Percentiles rank a stretch among this genome's conserved stretches.
These are phyloP conservation scores for Phtheirospermum japonicum DNA, from an alignment of 257 asterid genomes.

Conservation along the genomic window DNA sequence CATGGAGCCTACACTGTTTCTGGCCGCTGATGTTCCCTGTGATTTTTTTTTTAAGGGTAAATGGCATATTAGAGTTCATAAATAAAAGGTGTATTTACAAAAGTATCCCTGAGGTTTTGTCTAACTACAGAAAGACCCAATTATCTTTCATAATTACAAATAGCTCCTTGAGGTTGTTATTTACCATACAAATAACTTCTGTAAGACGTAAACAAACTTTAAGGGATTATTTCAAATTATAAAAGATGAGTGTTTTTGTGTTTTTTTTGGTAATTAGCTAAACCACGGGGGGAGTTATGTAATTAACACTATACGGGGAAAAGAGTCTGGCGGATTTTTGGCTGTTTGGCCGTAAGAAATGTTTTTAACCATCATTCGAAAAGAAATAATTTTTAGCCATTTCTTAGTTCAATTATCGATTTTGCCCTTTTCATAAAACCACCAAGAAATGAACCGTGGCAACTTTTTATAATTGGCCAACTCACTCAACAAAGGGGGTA, in stretches of 20 bases:
- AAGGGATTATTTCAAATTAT: background rate
- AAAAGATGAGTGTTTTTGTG: background rate
- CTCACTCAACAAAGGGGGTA: too few species aligned
- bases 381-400: too few species aligned
- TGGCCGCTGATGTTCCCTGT: constrained; percentile 80
- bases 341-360: too few species aligned
- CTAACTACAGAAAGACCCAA: background rate
- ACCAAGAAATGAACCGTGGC: too few species aligned
- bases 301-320: background rate
- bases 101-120: background rate
- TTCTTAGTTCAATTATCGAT: too few species aligned
- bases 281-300: background rate
- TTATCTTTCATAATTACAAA: background rate
- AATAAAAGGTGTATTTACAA: constrained; percentile 8
- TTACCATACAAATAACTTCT: background rate
- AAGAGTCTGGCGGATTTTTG: too few species aligned
- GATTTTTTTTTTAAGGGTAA: constrained; percentile 15
- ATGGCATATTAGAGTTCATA: background rate
- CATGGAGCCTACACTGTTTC: constrained; percentile 75
- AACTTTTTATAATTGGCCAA: too few species aligned
- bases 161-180: background rate
- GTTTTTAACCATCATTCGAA: too few species aligned
- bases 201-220: background rate
- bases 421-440: too few species aligned
- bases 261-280: background rate